Evolutionary conservation across 1,284 basidiomycete genomes (phyloP).

Genomic region (Neolentinus lepideus): DNA sequence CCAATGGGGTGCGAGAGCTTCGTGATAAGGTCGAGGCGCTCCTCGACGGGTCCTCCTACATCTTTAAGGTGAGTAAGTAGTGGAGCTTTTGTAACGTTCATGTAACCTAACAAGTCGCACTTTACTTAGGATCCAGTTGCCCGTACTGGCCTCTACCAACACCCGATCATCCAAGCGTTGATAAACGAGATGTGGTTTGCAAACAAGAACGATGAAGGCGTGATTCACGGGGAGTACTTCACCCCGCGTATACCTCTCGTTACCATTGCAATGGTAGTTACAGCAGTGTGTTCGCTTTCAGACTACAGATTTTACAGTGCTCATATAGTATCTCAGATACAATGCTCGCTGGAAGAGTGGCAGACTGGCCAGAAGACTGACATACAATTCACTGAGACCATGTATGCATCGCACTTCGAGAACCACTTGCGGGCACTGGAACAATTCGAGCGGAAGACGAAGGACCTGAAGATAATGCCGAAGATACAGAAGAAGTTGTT

Average conservation of each 20-base stretch:
- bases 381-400: neutral
- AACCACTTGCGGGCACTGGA: too few relatives aligned
- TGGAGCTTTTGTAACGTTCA: neutral
- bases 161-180: constrained; percentile 5
- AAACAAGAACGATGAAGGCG: constrained; percentile 9
- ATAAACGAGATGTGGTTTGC: constrained; percentile 13
- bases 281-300: constrained; percentile 6
- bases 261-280: constrained; percentile 11
- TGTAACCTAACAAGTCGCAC: neutral
- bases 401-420: too few relatives aligned
- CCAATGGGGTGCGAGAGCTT: neutral
- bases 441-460: too few relatives aligned
- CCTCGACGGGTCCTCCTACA: neutral
- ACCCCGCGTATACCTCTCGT: constrained; percentile 10
- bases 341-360: constrained; percentile 12
- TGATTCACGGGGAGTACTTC: constrained; percentile 10
- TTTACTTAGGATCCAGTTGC: neutral
- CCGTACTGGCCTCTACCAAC: constrained; percentile 1
- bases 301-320: neutral
- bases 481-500: too few relatives aligned
- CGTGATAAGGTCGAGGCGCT: neutral
- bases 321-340: constrained; percentile 4
- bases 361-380: neutral
- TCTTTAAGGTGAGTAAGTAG: neutral
- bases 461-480: too few relatives aligned